Evolutionary conservation across 2,329 filamentous ascomycete species (phyloP), one percentile per base, ranked within the genome.

Genomic region (Lasiodiplodia citricola): DNA sequence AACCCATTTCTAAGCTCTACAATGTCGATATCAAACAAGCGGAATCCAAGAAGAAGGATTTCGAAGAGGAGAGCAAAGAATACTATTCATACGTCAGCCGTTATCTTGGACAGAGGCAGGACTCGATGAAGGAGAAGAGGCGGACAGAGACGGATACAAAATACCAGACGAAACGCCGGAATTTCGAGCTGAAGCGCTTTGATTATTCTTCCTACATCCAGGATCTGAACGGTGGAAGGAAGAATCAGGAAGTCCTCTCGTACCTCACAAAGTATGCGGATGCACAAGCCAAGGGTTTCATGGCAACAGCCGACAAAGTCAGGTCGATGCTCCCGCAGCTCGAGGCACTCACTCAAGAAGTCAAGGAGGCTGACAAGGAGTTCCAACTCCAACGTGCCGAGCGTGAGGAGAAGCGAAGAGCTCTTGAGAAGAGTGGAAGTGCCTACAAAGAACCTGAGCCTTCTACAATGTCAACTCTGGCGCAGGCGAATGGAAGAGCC

Each of bases 141-240:
- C 90, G 96, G 71, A 92, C 88, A 51, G 94, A 97, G 74, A 97
- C 94, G 74, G 96, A 99, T 79, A 92, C 92, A 38, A 99, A 99
- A 77, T 99, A 98, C 77, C 95, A 98, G 79, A 90, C 87, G 56
- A 98, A 98, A 83, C 89, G 94, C 72, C 90, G 93, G 55, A 97
- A 94, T 73, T 99, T 99, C 75, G 96, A 99, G 83, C 86, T 99
- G 68, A 97, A 97, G 83, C 91, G 96, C 11, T 99, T 99, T 75
- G 96, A 99, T 80, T 99, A 99, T 79, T 98, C 95, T 3, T 97
- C 93, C 16, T 99, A 98, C 77, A 97, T 99, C 92, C 95, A 98
- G 76, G 96, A 99, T 83, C 86, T 99, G n/a, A 96, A 98, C 71
- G 96, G 96, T 37, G 96, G 96, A n/a, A 91, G 96, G 71, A 99